Evolutionary conservation across 2,329 filamentous ascomycete genomes (phyloP).

Genomic region (Colletotrichum sp.): DNA sequence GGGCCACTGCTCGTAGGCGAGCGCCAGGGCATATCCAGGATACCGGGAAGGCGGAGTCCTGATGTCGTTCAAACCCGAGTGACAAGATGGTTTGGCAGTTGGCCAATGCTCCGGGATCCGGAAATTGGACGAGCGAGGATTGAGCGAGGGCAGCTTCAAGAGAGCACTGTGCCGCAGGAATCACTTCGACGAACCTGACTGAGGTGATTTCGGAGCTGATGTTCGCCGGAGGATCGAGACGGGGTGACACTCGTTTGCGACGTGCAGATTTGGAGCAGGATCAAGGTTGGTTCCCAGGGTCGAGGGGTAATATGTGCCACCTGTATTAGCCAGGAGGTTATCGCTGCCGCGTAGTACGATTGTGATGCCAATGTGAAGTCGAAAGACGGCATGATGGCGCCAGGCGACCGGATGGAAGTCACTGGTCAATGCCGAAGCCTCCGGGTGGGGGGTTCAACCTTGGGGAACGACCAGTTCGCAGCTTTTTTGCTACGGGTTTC

Average conservation of each 20-base stretch:
- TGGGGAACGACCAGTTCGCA: neutral
- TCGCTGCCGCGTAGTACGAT: neutral
- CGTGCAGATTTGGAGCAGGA: neutral
- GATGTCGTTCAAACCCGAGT: neutral
- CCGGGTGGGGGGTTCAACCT: neutral
- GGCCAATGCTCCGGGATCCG: neutral
- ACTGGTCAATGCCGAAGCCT: conserved; percentile 10
- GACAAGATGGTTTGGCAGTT: neutral
- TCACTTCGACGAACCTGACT: neutral
- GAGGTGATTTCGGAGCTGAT: neutral
- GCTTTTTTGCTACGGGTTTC: neutral
- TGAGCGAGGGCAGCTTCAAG: neutral
- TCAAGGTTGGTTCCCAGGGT: neutral
- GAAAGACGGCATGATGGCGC: neutral
- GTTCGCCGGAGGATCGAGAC: neutral
- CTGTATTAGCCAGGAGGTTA: neutral
- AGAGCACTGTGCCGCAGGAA: neutral
- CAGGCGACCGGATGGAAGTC: neutral
- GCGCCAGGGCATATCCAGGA: neutral
- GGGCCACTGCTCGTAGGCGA: neutral
- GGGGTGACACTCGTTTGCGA: conserved; percentile 8
- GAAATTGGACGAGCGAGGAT: neutral
- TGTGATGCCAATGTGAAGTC: neutral
- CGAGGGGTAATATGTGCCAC: neutral
- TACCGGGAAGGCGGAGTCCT: neutral